phyloP scores from a whole-genome alignment of 352 stramenopile species.

The Phytophthora foliorum region DNA sequence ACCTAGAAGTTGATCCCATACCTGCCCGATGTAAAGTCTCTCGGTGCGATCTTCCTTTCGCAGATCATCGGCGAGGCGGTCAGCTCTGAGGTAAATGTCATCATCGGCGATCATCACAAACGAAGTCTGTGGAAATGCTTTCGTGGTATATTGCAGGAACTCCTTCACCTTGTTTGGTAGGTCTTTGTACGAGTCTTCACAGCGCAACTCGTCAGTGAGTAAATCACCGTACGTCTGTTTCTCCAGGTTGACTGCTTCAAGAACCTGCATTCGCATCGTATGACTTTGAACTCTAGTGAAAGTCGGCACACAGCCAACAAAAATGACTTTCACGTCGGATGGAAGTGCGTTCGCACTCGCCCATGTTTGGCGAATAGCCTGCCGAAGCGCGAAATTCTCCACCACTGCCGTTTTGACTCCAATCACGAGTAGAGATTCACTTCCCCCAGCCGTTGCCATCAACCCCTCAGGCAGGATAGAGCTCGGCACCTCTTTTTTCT shows the following conservation, averaged over 20 bases:
- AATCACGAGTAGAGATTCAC: conserved; percentile 40
- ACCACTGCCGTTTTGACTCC: conserved; percentile 52
- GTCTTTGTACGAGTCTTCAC: conserved; percentile 57
- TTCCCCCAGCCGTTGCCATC: background rate
- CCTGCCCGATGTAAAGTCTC: conserved; percentile 27
- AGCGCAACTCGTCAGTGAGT: conserved; percentile 56
- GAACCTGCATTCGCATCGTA: too few species aligned
- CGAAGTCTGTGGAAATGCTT: conserved; percentile 11
- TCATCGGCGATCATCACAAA: conserved; percentile 72
- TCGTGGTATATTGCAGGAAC: conserved; percentile 50
- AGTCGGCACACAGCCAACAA: conserved; percentile 42
- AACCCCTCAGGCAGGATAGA: background rate
- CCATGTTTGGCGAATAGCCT: conserved; percentile 54
- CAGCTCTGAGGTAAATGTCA: conserved; percentile 57
- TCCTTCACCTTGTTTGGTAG: conserved; percentile 64
- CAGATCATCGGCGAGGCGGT: conserved; percentile 16
- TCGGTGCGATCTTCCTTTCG: background rate
- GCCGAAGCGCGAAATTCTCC: conserved; percentile 31
- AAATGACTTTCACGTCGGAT: conserved; percentile 35
- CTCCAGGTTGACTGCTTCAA: too few species aligned
- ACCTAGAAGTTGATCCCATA: conserved; percentile 34
- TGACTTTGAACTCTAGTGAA: background rate
- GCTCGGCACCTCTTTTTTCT: background rate
- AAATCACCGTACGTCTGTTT: conserved; percentile 47
- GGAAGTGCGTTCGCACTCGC: conserved; percentile 14